A percentile compares a stretch with the other conserved stretches of the same genome.
Evolutionary conservation across 345 rosid species (phyloP).

Genomic region (Lumnitzera racemosa): DNA sequence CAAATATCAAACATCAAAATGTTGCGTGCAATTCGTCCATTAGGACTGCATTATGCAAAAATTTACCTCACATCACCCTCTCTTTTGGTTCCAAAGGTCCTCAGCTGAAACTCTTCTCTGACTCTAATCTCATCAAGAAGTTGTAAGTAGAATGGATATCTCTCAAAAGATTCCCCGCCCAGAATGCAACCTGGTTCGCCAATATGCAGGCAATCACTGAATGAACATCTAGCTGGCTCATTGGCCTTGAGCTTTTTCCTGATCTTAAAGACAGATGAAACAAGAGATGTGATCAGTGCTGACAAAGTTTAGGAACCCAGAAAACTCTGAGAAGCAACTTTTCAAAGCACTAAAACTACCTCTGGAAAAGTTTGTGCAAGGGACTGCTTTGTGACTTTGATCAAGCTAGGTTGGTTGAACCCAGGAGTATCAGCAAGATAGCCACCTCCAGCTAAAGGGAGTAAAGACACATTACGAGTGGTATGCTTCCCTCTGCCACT

Average conservation of each 20-base stretch:
- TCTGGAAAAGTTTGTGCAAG: conserved; percentile 81
- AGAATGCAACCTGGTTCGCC: conserved; percentile 88
- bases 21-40: no score
- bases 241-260: conserved; percentile 27
- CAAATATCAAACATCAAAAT: no score
- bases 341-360: conserved; percentile 30
- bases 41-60: neutral
- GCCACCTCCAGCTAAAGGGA: conserved; percentile 72
- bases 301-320: neutral
- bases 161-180: conserved; percentile 67
- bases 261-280: conserved; percentile 30
- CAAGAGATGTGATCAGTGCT: neutral
- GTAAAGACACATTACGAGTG: conserved; percentile 74
- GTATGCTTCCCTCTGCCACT: conserved; percentile 94
- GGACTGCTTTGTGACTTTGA: conserved; percentile 88
- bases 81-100: conserved; percentile 85
- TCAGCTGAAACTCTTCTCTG: conserved; percentile 80
- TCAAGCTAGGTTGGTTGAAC: conserved; percentile 81
- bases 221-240: conserved; percentile 51
- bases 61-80: conserved; percentile 80
- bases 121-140: conserved; percentile 82
- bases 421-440: conserved; percentile 96
- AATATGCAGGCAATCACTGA: conserved; percentile 76
- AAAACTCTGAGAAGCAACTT: neutral
- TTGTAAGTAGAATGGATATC: conserved; percentile 69